A percentile compares a stretch with the other conserved stretches of the same genome.
phyloP scores from a whole-genome alignment of 2,329 filamentous ascomycete genomes.

The Phialophora macrospora region DNA sequence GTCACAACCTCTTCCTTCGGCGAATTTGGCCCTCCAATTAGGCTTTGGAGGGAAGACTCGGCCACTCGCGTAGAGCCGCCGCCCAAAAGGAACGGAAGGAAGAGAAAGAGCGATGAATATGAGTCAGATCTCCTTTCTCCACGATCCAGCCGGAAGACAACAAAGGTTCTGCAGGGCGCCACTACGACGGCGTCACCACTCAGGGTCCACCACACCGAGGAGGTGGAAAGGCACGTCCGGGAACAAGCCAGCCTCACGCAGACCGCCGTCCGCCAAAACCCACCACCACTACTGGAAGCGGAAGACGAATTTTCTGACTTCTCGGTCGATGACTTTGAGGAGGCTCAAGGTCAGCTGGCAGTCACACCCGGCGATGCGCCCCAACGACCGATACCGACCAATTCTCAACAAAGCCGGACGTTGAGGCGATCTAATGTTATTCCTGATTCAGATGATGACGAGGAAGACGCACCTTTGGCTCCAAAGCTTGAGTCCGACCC shows the following conservation, averaged over 20 bases:
- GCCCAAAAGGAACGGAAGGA: constrained; percentile 49
- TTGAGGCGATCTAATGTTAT: constrained; percentile 18
- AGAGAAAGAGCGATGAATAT: constrained; percentile 57
- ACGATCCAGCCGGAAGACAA: constrained; percentile 18
- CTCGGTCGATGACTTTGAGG: constrained; percentile 3
- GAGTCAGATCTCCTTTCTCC: constrained; percentile 29
- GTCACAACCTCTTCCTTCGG: constrained; percentile 48
- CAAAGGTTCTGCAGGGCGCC: constrained; percentile 17
- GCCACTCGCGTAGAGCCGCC: constrained; percentile 46
- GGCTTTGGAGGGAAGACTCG: constrained; percentile 52
- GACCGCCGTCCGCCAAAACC: background rate
- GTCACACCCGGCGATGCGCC: background rate
- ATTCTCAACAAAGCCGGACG: constrained; percentile 1
- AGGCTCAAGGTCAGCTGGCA: background rate
- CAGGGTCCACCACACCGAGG: constrained; percentile 13
- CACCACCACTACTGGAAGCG: background rate
- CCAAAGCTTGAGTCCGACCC: constrained; percentile 1
- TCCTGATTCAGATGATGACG: constrained; percentile 32
- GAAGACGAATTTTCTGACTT: constrained; percentile 7
- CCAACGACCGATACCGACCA: background rate
- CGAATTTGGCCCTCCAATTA: constrained; percentile 49
- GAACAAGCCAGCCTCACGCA: constrained; percentile 11
- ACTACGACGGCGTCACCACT: constrained; percentile 6
- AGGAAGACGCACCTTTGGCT: background rate
- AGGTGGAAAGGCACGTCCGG: background rate